These are phyloP conservation scores for Aspergillus sp. DNA, from an alignment of 2,329 filamentous ascomycete genomes.

Conservation along the genomic window DNA sequence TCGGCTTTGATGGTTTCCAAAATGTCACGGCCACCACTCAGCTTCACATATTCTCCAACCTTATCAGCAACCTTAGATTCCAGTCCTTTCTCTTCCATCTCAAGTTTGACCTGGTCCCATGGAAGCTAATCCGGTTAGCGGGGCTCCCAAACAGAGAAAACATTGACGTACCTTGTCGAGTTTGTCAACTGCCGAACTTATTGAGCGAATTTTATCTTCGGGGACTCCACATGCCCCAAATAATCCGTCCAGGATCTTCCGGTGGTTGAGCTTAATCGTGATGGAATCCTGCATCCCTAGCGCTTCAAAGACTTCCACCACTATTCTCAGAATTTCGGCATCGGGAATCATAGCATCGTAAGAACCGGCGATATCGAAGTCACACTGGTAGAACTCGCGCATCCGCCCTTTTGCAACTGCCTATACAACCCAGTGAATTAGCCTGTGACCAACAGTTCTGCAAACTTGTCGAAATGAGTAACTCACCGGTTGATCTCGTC, in stretches of 20 bases:
- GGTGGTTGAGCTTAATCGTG: slow-evolving; percentile 93
- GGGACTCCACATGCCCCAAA: slow-evolving; percentile 91
- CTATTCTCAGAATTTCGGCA: slow-evolving; percentile 81
- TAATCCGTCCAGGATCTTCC: slow-evolving; percentile 88
- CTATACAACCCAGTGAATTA: background rate
- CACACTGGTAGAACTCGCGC: slow-evolving; percentile 96
- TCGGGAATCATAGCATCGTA: slow-evolving; percentile 93
- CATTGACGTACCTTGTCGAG: slow-evolving; percentile 69
- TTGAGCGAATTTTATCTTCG: slow-evolving; percentile 79
- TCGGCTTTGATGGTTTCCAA: slow-evolving; percentile 71
- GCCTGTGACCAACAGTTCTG: background rate
- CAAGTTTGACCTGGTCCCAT: slow-evolving; percentile 90
- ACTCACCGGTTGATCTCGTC: slow-evolving; percentile 66
- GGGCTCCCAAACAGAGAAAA: background rate
- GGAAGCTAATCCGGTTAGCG: slow-evolving; percentile 43
- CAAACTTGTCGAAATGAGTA: too few relatives aligned
- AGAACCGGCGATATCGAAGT: slow-evolving; percentile 86
- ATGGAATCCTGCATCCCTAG: slow-evolving; percentile 72
- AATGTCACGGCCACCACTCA: slow-evolving; percentile 73
- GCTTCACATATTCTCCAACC: slow-evolving; percentile 81
- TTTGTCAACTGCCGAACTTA: slow-evolving; percentile 93
- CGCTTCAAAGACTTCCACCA: slow-evolving; percentile 79
- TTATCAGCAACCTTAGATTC: slow-evolving; percentile 74
- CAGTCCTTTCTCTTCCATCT: slow-evolving; percentile 89
- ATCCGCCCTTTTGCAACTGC: slow-evolving; percentile 89